phyloP scores from a whole-genome alignment of 805 yeast species.

The Candida dendrica region DNA sequence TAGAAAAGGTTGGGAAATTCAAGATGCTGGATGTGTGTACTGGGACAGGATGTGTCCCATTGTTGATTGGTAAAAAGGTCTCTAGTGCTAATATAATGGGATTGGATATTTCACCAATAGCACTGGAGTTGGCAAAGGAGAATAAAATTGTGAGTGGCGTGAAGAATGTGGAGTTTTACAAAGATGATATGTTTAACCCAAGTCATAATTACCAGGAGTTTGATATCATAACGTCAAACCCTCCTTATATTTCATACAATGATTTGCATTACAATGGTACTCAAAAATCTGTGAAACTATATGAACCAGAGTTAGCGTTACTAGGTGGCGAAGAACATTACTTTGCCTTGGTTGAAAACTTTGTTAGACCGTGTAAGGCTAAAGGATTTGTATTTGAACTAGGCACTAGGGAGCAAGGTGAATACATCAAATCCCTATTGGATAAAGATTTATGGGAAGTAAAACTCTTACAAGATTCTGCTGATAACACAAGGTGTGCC shows the following conservation, averaged over 20 bases:
- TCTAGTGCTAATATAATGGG: slow-evolving; percentile 29
- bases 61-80: slow-evolving; percentile 34
- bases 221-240: slow-evolving; percentile 73
- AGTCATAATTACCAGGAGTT: slow-evolving; percentile 8
- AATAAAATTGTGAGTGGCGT: slow-evolving; percentile 27
- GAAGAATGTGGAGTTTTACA: slow-evolving; percentile 3
- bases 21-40: slow-evolving; percentile 67
- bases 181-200: slow-evolving; percentile 7
- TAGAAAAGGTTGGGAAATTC: slow-evolving; percentile 5
- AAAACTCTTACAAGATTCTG: slow-evolving; percentile 43
- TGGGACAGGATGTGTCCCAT: slow-evolving; percentile 83
- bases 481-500: slow-evolving; percentile 49
- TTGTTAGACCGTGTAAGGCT: slow-evolving; percentile 36
- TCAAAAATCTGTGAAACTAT: slow-evolving; percentile 55
- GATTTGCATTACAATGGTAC: slow-evolving; percentile 37
- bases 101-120: slow-evolving; percentile 49
- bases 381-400: slow-evolving; percentile 69
- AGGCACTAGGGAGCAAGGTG: slow-evolving; percentile 55
- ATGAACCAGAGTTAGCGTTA: slow-evolving; percentile 78
- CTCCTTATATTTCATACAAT: slow-evolving; percentile 68
- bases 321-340: slow-evolving; percentile 74
- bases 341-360: slow-evolving; percentile 39
- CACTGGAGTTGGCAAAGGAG: slow-evolving; percentile 41
- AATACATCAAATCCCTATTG: slow-evolving; percentile 24
- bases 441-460: slow-evolving; percentile 36